Conservation (phyloP, 768 basidiomycete species). For the Pleurotus eryngii region DNA sequence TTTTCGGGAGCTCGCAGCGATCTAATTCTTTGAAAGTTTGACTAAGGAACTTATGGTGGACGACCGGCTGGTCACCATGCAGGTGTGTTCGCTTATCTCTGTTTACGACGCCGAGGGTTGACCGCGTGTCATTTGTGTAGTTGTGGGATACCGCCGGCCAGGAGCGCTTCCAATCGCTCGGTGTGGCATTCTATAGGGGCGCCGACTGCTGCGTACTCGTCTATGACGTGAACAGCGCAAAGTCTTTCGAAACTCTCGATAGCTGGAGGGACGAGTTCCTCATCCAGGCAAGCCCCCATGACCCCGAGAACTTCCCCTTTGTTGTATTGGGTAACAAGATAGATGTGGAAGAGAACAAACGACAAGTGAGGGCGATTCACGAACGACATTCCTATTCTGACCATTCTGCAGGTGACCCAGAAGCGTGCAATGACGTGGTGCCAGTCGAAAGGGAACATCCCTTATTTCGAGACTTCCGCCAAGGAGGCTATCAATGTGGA, state of each 20-base stretch:
- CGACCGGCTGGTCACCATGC: conserved; percentile 97
- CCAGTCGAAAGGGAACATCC: conserved; percentile 98
- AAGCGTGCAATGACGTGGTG: conserved; percentile 99
- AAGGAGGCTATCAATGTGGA: conserved; percentile 99
- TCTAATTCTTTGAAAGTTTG: conserved; percentile 47
- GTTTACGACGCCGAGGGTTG: conserved; percentile 5
- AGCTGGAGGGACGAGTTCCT: conserved; percentile 99
- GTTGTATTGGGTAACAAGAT: conserved; percentile 99
- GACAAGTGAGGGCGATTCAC: conserved; percentile 61
- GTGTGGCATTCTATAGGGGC: conserved; percentile 98
- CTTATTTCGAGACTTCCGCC: conserved; percentile 99
- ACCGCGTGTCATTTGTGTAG: conserved; percentile 33
- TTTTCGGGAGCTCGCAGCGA: conserved; percentile 10
- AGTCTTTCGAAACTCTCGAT: conserved; percentile 98
- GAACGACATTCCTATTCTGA: conserved; percentile 5
- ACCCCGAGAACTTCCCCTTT: conserved; percentile 99
- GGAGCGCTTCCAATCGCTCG: conserved; percentile 98
- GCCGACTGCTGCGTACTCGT: conserved; percentile 99
- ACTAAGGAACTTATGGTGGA: conserved; percentile 99
- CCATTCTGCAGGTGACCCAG: conserved; percentile 78
- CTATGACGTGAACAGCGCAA: conserved; percentile 97
- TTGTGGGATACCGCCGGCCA: conserved; percentile 99
- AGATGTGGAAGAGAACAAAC: conserved; percentile 97
- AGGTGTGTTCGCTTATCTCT: conserved; percentile 47
- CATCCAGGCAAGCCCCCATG: conserved; percentile 97